Evolutionary conservation across 2,329 filamentous ascomycete genomes (phyloP).

Genomic region (Aspergillus vadensis): DNA sequence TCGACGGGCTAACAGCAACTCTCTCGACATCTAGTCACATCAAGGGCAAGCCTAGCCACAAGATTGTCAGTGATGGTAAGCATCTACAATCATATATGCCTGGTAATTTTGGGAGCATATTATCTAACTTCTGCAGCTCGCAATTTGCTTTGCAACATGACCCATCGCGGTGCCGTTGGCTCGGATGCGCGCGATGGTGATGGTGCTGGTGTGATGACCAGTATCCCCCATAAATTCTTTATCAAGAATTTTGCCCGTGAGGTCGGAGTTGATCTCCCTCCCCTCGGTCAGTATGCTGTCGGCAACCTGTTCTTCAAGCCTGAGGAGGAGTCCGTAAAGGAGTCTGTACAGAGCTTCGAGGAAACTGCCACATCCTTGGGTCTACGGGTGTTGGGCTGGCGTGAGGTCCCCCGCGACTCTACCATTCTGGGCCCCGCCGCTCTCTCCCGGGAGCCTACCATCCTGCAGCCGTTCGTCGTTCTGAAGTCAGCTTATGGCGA

Average conservation of each 20-base stretch:
- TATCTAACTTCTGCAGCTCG: slow-evolving; percentile 62
- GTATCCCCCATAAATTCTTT: slow-evolving; percentile 97
- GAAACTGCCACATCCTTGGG: slow-evolving; percentile 86
- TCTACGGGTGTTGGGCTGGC: slow-evolving; percentile 91
- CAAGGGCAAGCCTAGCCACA: slow-evolving; percentile 95
- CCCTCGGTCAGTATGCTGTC: slow-evolving; percentile 89
- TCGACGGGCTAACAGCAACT: slow-evolving; percentile 14
- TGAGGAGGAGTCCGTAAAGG: slow-evolving; percentile 82
- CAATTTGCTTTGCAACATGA: slow-evolving; percentile 99
- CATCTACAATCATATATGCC: slow-evolving; percentile 16
- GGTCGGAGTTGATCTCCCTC: slow-evolving; percentile 82
- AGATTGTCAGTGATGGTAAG: slow-evolving; percentile 97
- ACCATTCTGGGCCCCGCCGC: slow-evolving; percentile 90
- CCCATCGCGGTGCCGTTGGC: slow-evolving; percentile 95
- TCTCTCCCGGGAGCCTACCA: slow-evolving; percentile 89
- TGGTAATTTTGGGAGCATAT: neutral
- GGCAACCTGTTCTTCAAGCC: slow-evolving; percentile 99
- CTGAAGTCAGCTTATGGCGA: slow-evolving; percentile 80
- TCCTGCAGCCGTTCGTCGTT: slow-evolving; percentile 94
- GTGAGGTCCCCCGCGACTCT: slow-evolving; percentile 91
- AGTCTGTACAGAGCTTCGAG: slow-evolving; percentile 91
- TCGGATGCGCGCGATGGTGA: slow-evolving; percentile 98
- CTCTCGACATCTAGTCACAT: slow-evolving; percentile 68
- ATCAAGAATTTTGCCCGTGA: slow-evolving; percentile 96
- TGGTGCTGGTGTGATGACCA: slow-evolving; percentile 98